These are phyloP conservation scores for Rhizopogon vinicolor DNA, from an alignment of 768 basidiomycete species.

Conservation along the genomic window DNA sequence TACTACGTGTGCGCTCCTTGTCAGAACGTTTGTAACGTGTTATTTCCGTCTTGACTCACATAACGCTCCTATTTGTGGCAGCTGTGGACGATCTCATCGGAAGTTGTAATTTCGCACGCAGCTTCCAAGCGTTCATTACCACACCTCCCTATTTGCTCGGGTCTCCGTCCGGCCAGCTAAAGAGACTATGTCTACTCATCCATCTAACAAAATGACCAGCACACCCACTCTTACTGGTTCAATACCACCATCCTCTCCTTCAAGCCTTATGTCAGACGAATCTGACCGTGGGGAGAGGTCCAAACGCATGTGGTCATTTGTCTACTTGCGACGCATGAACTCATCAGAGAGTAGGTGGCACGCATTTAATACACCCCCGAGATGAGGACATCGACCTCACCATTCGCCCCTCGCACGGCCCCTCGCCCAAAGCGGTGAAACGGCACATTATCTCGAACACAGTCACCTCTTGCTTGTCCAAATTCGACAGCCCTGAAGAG, in stretches of 20 bases:
- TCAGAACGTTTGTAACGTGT: too few species aligned
- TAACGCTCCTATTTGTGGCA: too few species aligned
- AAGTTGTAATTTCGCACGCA: background rate
- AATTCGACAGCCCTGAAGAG: background rate
- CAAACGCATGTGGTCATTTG: background rate
- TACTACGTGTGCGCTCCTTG: too few species aligned
- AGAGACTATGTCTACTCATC: background rate
- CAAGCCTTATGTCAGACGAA: background rate
- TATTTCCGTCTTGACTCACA: too few species aligned
- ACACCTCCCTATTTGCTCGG: background rate
- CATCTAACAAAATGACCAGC: background rate
- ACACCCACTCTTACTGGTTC: background rate
- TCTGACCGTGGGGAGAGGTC: too few species aligned
- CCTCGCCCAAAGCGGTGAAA: background rate
- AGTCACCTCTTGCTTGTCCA: background rate
- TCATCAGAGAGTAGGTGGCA: background rate
- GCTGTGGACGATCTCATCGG: background rate
- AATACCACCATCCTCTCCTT: background rate
- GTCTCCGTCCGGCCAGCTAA: background rate
- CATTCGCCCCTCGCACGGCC: background rate
- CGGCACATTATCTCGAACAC: background rate
- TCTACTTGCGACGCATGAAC: background rate
- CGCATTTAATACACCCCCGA: background rate
- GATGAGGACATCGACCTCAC: background rate
- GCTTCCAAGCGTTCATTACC: background rate